These are phyloP conservation scores for Coemansia sp. DNA, from an alignment of 192 early-diverging fungal genomes.

Conservation along the genomic window DNA sequence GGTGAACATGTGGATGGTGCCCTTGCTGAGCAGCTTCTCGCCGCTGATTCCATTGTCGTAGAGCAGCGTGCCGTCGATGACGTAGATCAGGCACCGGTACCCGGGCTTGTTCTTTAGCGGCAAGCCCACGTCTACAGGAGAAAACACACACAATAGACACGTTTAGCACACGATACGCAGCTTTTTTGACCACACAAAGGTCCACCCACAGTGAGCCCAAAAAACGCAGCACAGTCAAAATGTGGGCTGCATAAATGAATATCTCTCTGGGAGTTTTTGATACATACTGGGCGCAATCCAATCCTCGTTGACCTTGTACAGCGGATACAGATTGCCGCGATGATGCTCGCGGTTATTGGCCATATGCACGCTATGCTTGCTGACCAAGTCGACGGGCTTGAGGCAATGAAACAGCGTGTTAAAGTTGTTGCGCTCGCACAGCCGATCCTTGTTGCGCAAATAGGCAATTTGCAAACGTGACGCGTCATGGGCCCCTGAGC, in stretches of 20 bases:
- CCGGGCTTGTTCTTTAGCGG: conserved; percentile 42
- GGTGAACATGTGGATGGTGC: conserved; percentile 36
- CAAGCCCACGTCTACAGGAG: conserved; percentile 40
- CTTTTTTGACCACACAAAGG: no score
- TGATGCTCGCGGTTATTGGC: conserved; percentile 1
- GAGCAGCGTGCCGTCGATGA: conserved; percentile 38
- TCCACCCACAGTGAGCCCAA: neutral
- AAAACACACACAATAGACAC: neutral
- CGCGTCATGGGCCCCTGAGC: conserved; percentile 6
- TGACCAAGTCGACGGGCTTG: conserved; percentile 29
- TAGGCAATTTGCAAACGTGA: conserved; percentile 15
- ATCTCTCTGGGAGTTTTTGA: neutral
- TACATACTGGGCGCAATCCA: conserved; percentile 52
- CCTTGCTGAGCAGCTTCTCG: conserved; percentile 44
- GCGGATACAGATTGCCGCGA: conserved; percentile 33
- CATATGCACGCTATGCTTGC: conserved; percentile 2
- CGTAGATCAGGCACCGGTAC: conserved; percentile 39
- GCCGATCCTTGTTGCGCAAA: conserved; percentile 20
- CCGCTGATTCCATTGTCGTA: conserved; percentile 43
- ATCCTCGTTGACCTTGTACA: conserved; percentile 48
- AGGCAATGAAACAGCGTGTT: conserved; percentile 37
- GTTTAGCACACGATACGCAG: neutral
- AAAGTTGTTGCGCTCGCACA: conserved; percentile 25
- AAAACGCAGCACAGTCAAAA: neutral
- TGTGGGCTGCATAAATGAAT: conserved; percentile 1